A percentile compares a stretch with the other conserved stretches of the same genome.
These are phyloP conservation scores for Teratosphaeria viscida DNA, from an alignment of 2,329 filamentous ascomycete genomes.

Conservation along the genomic window DNA sequence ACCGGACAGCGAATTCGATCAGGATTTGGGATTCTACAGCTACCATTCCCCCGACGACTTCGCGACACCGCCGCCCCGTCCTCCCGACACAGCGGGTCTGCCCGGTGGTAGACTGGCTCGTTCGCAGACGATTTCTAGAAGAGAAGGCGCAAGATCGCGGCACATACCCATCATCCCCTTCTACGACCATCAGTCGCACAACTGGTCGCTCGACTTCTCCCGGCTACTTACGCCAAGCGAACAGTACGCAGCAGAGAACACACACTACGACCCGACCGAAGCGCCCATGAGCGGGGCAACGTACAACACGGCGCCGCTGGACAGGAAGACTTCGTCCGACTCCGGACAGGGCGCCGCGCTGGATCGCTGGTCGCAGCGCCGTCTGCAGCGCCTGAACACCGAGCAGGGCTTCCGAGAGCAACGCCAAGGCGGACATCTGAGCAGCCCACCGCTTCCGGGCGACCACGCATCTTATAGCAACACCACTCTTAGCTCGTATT, in stretches of 20 bases:
- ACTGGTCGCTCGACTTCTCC: slow-evolving; percentile 14
- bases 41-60: slow-evolving; percentile 11
- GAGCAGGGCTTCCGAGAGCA: slow-evolving; percentile 30
- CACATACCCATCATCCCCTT: not conserved
- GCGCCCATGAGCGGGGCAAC: slow-evolving; percentile 21
- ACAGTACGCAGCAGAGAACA: slow-evolving; percentile 5
- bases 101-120: slow-evolving; percentile 11
- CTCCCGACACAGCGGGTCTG: not conserved
- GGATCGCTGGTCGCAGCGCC: slow-evolving; percentile 28
- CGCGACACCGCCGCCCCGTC: slow-evolving; percentile 6
- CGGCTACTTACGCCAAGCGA: slow-evolving; percentile 15
- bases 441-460: slow-evolving; percentile 13
- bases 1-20: slow-evolving; percentile 3
- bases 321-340: slow-evolving; percentile 24
- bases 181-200: slow-evolving; percentile 7
- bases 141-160: slow-evolving; percentile 8
- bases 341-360: slow-evolving; percentile 19
- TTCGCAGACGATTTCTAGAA: slow-evolving; percentile 17
- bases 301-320: slow-evolving; percentile 9
- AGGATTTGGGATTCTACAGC: slow-evolving; percentile 5
- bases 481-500: slow-evolving; percentile 3
- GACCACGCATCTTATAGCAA: slow-evolving; percentile 3
- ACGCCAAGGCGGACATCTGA: slow-evolving; percentile 21
- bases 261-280: slow-evolving; percentile 1
- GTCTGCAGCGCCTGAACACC: slow-evolving; percentile 29